These are phyloP conservation scores for Dactylonectria macrodidyma DNA, from an alignment of 2,329 filamentous ascomycete genomes.

Conservation along the genomic window DNA sequence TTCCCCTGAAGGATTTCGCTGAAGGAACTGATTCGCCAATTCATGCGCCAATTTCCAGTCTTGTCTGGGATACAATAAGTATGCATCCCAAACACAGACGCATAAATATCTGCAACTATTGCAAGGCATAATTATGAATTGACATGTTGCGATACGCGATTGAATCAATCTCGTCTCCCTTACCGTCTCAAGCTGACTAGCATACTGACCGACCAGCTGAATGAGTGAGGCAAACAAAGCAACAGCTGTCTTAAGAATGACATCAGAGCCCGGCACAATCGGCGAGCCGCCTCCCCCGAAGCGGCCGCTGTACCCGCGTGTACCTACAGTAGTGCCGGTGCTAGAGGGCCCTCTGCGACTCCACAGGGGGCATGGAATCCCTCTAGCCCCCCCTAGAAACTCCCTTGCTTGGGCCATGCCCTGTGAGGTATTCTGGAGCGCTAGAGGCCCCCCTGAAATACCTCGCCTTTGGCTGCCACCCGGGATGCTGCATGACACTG, in stretches of 20 bases:
- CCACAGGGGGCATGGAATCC: not conserved
- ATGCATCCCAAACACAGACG: not conserved
- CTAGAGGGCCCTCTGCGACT: conserved; percentile 5
- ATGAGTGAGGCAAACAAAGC: not conserved
- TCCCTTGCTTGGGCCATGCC: not conserved
- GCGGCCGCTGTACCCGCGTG: not conserved
- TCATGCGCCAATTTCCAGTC: not conserved
- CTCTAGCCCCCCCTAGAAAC: not conserved
- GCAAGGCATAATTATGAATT: not conserved
- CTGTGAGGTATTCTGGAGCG: not conserved
- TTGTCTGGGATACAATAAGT: not conserved
- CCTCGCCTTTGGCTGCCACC: not conserved
- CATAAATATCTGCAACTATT: not conserved
- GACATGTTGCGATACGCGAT: not conserved
- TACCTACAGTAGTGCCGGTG: conserved; percentile 29
- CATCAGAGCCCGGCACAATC: conserved; percentile 5
- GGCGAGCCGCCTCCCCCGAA: not conserved
- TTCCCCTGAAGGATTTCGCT: too few species aligned
- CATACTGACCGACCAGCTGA: not conserved
- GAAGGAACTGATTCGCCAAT: not conserved
- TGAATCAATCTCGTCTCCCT: not conserved
- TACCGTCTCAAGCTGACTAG: not conserved
- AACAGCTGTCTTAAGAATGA: not conserved
- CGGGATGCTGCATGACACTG: not conserved
- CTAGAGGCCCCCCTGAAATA: not conserved